Percentiles rank a stretch among this genome's conserved stretches.
These are phyloP conservation scores for Myriosclerotinia scirpicola DNA, from an alignment of 2,329 filamentous ascomycete species.

Conservation along the genomic window DNA sequence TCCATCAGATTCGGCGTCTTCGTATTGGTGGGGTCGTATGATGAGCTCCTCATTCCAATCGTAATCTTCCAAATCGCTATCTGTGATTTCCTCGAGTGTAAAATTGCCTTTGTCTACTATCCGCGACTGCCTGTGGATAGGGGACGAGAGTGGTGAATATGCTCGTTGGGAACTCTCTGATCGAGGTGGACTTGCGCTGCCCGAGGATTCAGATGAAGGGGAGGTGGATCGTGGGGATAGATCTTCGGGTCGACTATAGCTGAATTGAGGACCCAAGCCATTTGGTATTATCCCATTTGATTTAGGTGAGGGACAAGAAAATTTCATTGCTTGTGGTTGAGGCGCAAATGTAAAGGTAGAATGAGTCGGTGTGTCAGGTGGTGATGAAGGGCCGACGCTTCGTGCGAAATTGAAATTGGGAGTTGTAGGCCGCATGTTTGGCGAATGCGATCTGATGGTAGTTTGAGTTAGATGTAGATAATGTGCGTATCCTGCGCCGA, in stretches of 20 bases:
- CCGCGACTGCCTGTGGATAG: slow-evolving; percentile 17
- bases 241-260: slow-evolving; percentile 42
- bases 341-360: slow-evolving; percentile 38
- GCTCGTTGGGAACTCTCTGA: slow-evolving; percentile 35
- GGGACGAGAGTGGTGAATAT: slow-evolving; percentile 25
- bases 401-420: slow-evolving; percentile 45
- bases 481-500: background rate
- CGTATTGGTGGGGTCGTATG: slow-evolving; percentile 39
- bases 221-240: slow-evolving; percentile 45
- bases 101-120: slow-evolving; percentile 36
- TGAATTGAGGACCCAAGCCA: slow-evolving; percentile 41
- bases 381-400: slow-evolving; percentile 47
- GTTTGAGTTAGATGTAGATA: slow-evolving; percentile 9
- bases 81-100: slow-evolving; percentile 38
- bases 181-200: slow-evolving; percentile 33
- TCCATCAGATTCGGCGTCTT: slow-evolving; percentile 39
- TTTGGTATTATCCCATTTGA: slow-evolving; percentile 46
- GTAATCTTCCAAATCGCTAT: slow-evolving; percentile 36
- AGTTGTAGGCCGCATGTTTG: slow-evolving; percentile 46
- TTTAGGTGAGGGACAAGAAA: slow-evolving; percentile 33
- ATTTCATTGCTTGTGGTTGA: slow-evolving; percentile 35
- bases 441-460: slow-evolving; percentile 23
- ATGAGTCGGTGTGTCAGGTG: slow-evolving; percentile 49
- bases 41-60: slow-evolving; percentile 38
- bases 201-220: slow-evolving; percentile 32